These are phyloP conservation scores for Plectosphaerella cucumerina DNA, from an alignment of 2,329 filamentous ascomycete species.

Conservation along the genomic window DNA sequence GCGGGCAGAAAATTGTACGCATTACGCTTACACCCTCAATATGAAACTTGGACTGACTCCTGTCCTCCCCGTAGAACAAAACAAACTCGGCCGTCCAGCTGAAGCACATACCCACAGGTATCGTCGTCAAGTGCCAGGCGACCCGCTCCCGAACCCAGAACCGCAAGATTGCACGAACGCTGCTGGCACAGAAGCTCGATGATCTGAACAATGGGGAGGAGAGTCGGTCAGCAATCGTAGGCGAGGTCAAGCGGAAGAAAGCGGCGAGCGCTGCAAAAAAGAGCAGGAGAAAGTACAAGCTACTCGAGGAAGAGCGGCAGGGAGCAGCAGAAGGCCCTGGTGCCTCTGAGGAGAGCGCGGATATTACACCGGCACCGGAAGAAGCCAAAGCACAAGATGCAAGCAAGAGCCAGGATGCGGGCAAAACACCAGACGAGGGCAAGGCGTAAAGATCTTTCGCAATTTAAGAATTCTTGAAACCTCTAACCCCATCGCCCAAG, in stretches of 20 bases:
- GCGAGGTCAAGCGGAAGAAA: constrained; percentile 59
- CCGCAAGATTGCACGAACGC: constrained; percentile 73
- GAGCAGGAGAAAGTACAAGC: constrained; percentile 72
- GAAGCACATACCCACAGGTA: constrained; percentile 82
- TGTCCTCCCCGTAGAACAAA: constrained; percentile 70
- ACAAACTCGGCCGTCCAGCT: constrained; percentile 93
- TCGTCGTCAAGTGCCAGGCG: constrained; percentile 91
- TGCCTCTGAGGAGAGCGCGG: constrained; percentile 10
- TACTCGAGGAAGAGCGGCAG: constrained; percentile 48
- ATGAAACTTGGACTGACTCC: not conserved
- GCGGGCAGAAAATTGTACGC: constrained; percentile 87
- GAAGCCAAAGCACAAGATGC: too few relatives aligned
- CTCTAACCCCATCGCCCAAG: constrained; percentile 14
- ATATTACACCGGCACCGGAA: too few relatives aligned
- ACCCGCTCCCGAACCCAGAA: constrained; percentile 87
- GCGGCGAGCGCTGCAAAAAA: constrained; percentile 79
- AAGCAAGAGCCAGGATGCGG: too few relatives aligned
- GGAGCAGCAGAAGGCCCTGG: constrained; percentile 9
- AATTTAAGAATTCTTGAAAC: constrained; percentile 16
- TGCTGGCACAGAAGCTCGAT: constrained; percentile 74
- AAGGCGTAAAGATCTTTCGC: too few relatives aligned
- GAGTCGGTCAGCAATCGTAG: constrained; percentile 62
- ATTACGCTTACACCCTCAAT: constrained; percentile 5
- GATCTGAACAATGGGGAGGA: constrained; percentile 66
- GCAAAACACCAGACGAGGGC: too few relatives aligned